Evolutionary conservation across 306 rosid genomes (phyloP), one percentile per base, ranked within the genome.

Genomic region (Senna tora): DNA sequence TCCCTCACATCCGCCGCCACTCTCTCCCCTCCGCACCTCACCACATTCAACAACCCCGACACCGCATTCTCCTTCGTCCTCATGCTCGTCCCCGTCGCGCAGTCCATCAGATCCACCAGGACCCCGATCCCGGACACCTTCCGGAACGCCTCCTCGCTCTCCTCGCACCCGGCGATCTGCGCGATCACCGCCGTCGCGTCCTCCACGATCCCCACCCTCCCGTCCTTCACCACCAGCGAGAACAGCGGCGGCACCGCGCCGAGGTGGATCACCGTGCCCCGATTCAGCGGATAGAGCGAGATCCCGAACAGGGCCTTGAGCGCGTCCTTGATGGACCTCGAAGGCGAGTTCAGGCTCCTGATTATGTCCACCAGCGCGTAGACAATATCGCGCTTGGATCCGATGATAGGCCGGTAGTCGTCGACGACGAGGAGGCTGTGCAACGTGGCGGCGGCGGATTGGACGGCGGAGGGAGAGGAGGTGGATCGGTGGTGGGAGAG

Each of bases 171-270:
- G 0, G 96, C 96, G 7, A 91, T 65, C 65, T 91, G 97, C 7
- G 93, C 89, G 0, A 91, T 80, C 54, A 91, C 97, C 30, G 97
- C 97, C 22, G 91, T 87, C 0, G 89, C 85, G 14, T 91, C 96
- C 80, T 91, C 97, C 15, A 87, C 72, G 14, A 89, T 73, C 46
- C 97, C 97, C 13, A 30, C 52, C 30, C 75, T 77, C 7, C 81
- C 81, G 13, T 74, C 90, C 71, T 87, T 83, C 33, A 81, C 51
- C 0, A 87, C 57, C 9, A 89, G 33, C 0, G 75, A 71, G 64
- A 91, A 91, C 8, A 91, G 75, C 4, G 78, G 79, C 1, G 89
- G 78, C 3, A 85, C 80, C 14, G 57, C 85, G 12, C 91, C 93
- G 21, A 89, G 77, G 10, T 75, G 85, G 22, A 85, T 52, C 55